Evolutionary conservation across 352 stramenopile species (phyloP), one percentile per base, ranked within the genome.

Genomic region (Peronospora farinosa): DNA sequence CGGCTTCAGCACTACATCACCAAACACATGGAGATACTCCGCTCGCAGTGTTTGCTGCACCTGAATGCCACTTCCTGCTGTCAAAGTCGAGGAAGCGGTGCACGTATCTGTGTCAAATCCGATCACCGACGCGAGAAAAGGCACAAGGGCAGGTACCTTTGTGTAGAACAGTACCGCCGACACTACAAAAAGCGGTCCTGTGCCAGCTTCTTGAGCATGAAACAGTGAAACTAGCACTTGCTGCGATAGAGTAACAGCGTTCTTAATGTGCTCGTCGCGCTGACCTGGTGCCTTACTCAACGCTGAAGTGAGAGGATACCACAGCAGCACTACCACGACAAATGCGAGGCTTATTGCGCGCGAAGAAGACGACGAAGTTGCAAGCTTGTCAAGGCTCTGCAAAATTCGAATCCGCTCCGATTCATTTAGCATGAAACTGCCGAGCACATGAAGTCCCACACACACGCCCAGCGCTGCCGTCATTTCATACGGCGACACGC

Each of bases 91-190:
- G 11, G 37, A 21, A 27, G 46, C 21, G 21, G 44, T 57, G 39
- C 48, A 49, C 17, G 35, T 51, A 27, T 63, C 53, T 11, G 31
- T 54, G 31, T 68, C 50, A 41, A 66, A 60, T 19, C 63, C 63
- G 42, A 72, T 72, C 17, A 75, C 63, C 1, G 66, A 67, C 17
- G 64, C 52, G 2, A 84, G 59, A 27, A 84, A 81, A 15, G 76
- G 63, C 17, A 85, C 55, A 15, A 85, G 54, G 1, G 68, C 66
- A 4, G 76, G 69, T 7, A 69, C 78, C 48, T 85, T 85, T 11
- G 76, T 87, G 57, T 85, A 87, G 40, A 87, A 72, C 13, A 85
- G 53, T 33, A 87, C 74, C 0, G 76, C 69, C 15, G 71, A 80
- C 12, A 87, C 63, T 0, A 87, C 67, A 9, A 87, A 77, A 9